Percentiles rank a stretch among this genome's conserved stretches.
Conservation (phyloP, 768 basidiomycete genomes). For the Rhizopogon vesiculosus region DNA sequence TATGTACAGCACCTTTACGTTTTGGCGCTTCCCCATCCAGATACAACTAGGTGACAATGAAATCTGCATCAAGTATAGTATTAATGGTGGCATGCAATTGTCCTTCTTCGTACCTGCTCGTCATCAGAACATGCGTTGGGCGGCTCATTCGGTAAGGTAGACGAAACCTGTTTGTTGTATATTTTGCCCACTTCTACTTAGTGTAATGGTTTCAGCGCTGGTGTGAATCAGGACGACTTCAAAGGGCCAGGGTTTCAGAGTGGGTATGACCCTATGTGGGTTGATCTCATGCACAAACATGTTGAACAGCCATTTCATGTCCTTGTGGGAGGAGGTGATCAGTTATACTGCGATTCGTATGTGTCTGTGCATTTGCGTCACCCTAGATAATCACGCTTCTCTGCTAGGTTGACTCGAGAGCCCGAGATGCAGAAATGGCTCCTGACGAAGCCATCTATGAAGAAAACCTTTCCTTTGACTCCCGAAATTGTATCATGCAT, state of each 20-base stretch:
- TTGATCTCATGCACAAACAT: slow-evolving; percentile 85
- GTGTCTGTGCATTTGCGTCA: slow-evolving; percentile 14
- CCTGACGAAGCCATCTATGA: slow-evolving; percentile 51
- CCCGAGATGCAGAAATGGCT: slow-evolving; percentile 90
- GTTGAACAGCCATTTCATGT: slow-evolving; percentile 77
- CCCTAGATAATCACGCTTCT: slow-evolving; percentile 1
- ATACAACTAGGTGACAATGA: slow-evolving; percentile 70
- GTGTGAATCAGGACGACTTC: slow-evolving; percentile 87
- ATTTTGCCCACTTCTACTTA: slow-evolving; percentile 21
- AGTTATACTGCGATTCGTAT: slow-evolving; percentile 81
- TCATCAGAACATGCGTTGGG: slow-evolving; percentile 86
- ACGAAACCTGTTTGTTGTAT: neutral
- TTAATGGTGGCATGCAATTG: slow-evolving; percentile 76
- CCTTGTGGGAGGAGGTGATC: slow-evolving; percentile 93
- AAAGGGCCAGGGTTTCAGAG: slow-evolving; percentile 72
- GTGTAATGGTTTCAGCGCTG: slow-evolving; percentile 89
- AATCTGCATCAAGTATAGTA: slow-evolving; percentile 72
- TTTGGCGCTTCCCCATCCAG: slow-evolving; percentile 90
- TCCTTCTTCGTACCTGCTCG: slow-evolving; percentile 81
- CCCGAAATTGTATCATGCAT: slow-evolving; percentile 71
- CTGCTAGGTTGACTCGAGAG: slow-evolving; percentile 68
- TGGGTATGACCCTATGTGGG: slow-evolving; percentile 91
- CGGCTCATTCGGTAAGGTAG: slow-evolving; percentile 69
- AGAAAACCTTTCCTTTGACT: slow-evolving; percentile 55
- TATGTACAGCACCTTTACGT: slow-evolving; percentile 69